Percentiles rank a stretch among this genome's conserved stretches.
These are phyloP conservation scores for Rhodotorula sp. DNA, from an alignment of 1,284 basidiomycete species.

Conservation along the genomic window DNA sequence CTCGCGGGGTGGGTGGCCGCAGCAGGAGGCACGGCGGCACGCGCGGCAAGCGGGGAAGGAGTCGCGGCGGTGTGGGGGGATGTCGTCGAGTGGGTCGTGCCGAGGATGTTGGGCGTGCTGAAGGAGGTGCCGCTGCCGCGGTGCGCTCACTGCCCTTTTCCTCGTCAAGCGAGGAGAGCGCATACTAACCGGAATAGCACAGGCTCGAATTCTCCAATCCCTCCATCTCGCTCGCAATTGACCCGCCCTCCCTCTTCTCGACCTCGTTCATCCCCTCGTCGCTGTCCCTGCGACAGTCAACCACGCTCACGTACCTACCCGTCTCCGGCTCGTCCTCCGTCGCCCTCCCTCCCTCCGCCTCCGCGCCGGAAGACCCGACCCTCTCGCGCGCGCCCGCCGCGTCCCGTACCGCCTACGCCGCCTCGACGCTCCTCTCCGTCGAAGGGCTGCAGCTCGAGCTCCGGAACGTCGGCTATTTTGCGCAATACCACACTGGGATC, in stretches of 20 bases:
- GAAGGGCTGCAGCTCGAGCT: conserved; percentile 45
- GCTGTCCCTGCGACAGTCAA: conserved; percentile 47
- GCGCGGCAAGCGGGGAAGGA: conserved; percentile 8
- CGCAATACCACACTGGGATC: conserved; percentile 47
- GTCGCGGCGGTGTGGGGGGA: conserved; percentile 44
- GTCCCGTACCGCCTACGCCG: conserved; percentile 4
- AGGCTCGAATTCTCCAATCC: conserved; percentile 54
- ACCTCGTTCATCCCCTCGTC: conserved; percentile 55
- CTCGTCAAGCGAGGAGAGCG: not conserved
- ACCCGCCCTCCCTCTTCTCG: conserved; percentile 30
- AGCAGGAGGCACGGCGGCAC: not conserved
- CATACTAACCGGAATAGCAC: rapidly evolving
- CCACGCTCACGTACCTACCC: conserved; percentile 53
- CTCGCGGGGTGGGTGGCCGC: conserved; percentile 3
- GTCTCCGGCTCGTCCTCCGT: conserved; percentile 34
- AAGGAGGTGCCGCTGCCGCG: conserved; percentile 54
- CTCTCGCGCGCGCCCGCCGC: not conserved
- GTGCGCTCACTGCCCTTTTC: not conserved
- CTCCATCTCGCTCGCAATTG: conserved; percentile 34
- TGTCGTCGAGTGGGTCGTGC: conserved; percentile 53
- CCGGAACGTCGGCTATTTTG: conserved; percentile 55
- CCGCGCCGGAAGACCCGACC: not conserved
- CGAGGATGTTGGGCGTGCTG: conserved; percentile 53
- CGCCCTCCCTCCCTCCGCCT: conserved; percentile 21
- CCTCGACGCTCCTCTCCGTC: conserved; percentile 15